Base-by-base conservation (phyloP, 129 eudicot species). In the Sambucus nigra region DNA sequence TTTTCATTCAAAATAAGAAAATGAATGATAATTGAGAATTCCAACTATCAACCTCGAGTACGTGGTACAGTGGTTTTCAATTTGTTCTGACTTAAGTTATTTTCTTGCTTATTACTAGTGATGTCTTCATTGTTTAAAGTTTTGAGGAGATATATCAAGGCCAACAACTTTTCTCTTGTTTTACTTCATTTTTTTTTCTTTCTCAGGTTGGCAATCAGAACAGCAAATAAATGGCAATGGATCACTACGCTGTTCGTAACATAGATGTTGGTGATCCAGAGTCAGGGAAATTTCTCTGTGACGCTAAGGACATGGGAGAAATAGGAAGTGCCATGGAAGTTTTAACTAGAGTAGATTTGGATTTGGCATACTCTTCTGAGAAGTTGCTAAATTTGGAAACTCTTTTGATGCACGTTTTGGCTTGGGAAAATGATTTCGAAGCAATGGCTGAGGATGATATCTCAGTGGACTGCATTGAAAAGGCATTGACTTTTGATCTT, bases 321-420 rank as follows among this genome's bases (percentile, higher is more conserved):
- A 59, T 76, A 13, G 64, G 64, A 54, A 64, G 60, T 61, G 61
- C 76, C 18, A 68, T 77, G 81, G 79, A 86, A 61, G 69, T 54
- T 61, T 66, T 78, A 55, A 77, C 77, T 10, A 68, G 66, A 56
- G 77, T 82, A 40, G 96, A 82, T 50, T 63, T 73, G 33, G 83
- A 76, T 44, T 66, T 86, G 20, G 81, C 84, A 29, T 82, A 72
- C 72, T 66, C 84, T 51, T 86, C 87, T 28, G 86, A 86, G 38
- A 92, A 92, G 75, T 68, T 92, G 39, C 73, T 66, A 25, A 86
- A 82, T 65, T 66, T 92, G 63, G 96, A 86, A 66, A 71, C 65
- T 25, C 77, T 76, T 29, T 59, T 79, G 57, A 40, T 74, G 62
- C 71, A 70, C 55, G 67, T 86, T n/a, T 67, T 80, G 44, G 58